Conservation (phyloP, 768 basidiomycete species). For the Phaffia tasmanica region DNA sequence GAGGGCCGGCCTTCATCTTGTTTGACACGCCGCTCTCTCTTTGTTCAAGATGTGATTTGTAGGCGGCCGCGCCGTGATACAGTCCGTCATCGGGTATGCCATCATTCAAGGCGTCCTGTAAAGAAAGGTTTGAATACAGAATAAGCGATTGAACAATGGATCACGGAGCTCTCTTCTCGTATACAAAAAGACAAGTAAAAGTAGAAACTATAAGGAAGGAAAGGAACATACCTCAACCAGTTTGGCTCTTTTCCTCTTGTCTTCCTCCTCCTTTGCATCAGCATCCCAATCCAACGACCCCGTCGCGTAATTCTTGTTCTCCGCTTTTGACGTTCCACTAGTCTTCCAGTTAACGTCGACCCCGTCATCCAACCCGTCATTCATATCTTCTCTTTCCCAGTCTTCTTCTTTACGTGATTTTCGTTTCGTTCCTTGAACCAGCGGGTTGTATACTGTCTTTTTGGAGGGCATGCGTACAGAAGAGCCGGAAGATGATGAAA, state of each 20-base stretch:
- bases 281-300: conserved; percentile 60
- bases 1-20: conserved; percentile 64
- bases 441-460: conserved; percentile 55
- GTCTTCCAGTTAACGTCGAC: conserved; percentile 38
- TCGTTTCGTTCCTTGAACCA: conserved; percentile 66
- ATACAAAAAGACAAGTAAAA: not conserved
- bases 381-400: conserved; percentile 36
- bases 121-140: conserved; percentile 41
- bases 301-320: conserved; percentile 60
- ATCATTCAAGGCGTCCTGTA: conserved; percentile 51
- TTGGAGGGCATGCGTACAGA: conserved; percentile 63
- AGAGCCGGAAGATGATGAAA: conserved; percentile 20
- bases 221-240: conserved; percentile 36
- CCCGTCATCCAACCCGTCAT: conserved; percentile 47
- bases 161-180: too few species aligned
- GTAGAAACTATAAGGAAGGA: not conserved
- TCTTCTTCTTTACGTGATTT: conserved; percentile 44
- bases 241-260: conserved; percentile 57
- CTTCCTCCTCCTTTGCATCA: conserved; percentile 68
- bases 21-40: conserved; percentile 56
- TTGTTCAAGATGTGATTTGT: conserved; percentile 69
- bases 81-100: conserved; percentile 63
- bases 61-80: conserved; percentile 74
- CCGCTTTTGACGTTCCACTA: conserved; percentile 38
- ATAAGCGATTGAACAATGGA: not conserved